Conservation (phyloP, 2,329 filamentous ascomycete genomes). For the Didymella pomorum region DNA sequence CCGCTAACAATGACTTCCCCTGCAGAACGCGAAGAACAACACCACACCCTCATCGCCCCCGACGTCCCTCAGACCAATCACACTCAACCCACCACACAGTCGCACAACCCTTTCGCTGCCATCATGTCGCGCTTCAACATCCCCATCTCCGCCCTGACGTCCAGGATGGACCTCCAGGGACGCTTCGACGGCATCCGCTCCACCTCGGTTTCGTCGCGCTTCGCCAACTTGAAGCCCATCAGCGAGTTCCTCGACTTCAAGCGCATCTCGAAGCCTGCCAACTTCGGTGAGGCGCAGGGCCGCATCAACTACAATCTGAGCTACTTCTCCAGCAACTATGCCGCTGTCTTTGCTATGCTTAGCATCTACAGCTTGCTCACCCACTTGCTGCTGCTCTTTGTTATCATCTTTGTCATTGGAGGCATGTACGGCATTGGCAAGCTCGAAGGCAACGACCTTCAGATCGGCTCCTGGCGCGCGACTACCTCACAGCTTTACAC, state of each 20-base stretch:
- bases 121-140: conserved; percentile 90
- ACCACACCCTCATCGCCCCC: conserved; percentile 34
- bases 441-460: conserved; percentile 86
- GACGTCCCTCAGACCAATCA: conserved; percentile 25
- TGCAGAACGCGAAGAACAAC: conserved; percentile 41
- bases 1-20: conserved; percentile 41
- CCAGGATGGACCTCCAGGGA: conserved; percentile 83
- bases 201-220: conserved; percentile 80
- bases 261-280: conserved; percentile 90
- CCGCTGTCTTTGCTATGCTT: conserved; percentile 90
- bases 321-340: conserved; percentile 99
- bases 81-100: conserved; percentile 6
- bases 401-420: conserved; percentile 84
- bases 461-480: conserved; percentile 81
- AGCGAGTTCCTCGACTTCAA: conserved; percentile 97
- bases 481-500: conserved; percentile 96
- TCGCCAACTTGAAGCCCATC: conserved; percentile 89
- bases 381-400: conserved; percentile 86
- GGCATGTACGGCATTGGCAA: conserved; percentile 93
- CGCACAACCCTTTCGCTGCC: conserved; percentile 19
- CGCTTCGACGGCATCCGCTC: conserved; percentile 85
- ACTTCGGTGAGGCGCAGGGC: conserved; percentile 88
- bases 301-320: conserved; percentile 96
- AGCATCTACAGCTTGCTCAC: conserved; percentile 94
- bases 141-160: conserved; percentile 89